Evolutionary conservation across 2,329 filamentous ascomycete species (phyloP), one percentile per base, ranked within the genome.

Genomic region (Elsinoe fawcettii): DNA sequence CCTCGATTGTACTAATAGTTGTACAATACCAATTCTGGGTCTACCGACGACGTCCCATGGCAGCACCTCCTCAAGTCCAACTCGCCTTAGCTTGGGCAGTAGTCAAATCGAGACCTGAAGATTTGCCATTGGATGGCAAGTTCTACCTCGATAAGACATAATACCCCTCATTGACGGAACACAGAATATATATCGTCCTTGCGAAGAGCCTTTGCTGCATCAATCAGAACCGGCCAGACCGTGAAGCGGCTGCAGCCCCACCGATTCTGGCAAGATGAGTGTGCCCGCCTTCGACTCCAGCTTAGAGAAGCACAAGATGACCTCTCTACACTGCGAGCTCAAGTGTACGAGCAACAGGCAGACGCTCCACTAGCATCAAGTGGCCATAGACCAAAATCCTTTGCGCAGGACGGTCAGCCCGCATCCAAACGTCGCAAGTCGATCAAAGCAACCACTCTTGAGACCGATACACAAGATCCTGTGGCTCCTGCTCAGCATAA

Each of bases 81-180:
- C 14, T 61, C 47, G 57, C 53, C 2, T 32, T 61, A 20, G 59
- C 58, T 4, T 32, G 57, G 18, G 47, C 49, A 41, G 20, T 61
- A 16, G 56, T 71, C 9, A 64, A 62, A 25, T 63, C 65, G 5
- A 73, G 69, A 55, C 71, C 72, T 14, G 39, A 57, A 2, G 63
- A 58, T 0, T 56, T 65, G 25, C 56, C 63, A 1, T 59, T 68
- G 1, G 64, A 64, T 66, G 59, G 49, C 39, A 32, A 6, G 16
- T 8, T 16, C 2, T 32, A 14, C 16, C 7, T 20, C 2, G n/a
- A 9, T 37, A 4, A 23, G 6, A 44, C 14, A 30, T 20, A 4
- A 5, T 5, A 12, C 12, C 30, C 25, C 14, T 16, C 16, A 6
- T n/a, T 51, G 25, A 51, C 25, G 27, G 5, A 11, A 14, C 20